A percentile compares a stretch with the other conserved stretches of the same genome.
These are phyloP conservation scores for Microbotryum silenes-acaulis DNA, from an alignment of 1,284 basidiomycete genomes.

Conservation along the genomic window DNA sequence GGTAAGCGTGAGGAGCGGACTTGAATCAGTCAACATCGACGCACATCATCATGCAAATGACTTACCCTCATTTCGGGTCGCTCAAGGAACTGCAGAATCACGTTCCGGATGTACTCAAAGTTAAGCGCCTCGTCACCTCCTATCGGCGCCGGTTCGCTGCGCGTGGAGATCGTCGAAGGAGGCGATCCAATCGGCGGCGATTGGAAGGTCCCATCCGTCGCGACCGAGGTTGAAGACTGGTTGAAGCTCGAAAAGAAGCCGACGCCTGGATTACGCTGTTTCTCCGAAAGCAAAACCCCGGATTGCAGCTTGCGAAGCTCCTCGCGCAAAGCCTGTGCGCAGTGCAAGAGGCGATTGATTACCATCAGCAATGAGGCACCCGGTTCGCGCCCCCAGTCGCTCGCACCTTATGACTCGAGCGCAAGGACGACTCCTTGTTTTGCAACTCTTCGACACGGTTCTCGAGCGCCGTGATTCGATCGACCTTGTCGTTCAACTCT, in stretches of 20 bases:
- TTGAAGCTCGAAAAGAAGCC: conserved; percentile 55
- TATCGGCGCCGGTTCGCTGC: conserved; percentile 7
- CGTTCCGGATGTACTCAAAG: conserved; percentile 88
- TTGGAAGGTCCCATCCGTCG: not conserved
- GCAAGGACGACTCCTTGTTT: conserved; percentile 57
- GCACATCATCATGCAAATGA: conserved; percentile 30
- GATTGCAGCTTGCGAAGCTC: conserved; percentile 88
- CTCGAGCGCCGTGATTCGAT: conserved; percentile 39
- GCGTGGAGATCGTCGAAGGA: not conserved
- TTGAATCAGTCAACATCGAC: not conserved
- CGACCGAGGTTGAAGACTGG: conserved; percentile 8
- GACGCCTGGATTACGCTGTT: conserved; percentile 81
- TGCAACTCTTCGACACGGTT: conserved; percentile 53
- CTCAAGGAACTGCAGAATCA: conserved; percentile 85
- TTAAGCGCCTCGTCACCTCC: conserved; percentile 67
- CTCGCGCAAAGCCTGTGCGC: conserved; percentile 65
- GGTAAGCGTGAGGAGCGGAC: not conserved
- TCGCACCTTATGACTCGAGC: conserved; percentile 63
- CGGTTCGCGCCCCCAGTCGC: not conserved
- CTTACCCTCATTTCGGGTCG: conserved; percentile 78
- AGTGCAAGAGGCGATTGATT: not conserved
- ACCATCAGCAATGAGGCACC: not conserved
- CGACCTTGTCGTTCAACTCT: conserved; percentile 39
- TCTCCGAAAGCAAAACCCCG: conserved; percentile 77
- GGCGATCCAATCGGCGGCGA: not conserved